These are phyloP conservation scores for Nematodospora valgi DNA, from an alignment of 805 yeast species.

Conservation along the genomic window DNA sequence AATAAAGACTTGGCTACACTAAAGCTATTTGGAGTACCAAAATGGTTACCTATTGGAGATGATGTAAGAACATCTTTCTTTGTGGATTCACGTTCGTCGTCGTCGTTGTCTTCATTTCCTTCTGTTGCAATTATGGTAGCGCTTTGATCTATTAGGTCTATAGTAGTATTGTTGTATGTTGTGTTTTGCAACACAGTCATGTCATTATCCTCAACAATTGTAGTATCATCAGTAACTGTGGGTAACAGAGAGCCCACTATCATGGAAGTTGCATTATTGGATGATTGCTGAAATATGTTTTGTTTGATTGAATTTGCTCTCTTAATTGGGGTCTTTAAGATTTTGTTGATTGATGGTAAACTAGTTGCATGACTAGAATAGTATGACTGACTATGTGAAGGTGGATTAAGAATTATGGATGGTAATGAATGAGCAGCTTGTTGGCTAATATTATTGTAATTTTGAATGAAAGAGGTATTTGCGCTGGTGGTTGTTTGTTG, in stretches of 20 bases:
- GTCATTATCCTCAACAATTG: constrained; percentile 22
- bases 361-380: constrained; percentile 8
- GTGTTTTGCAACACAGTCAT: constrained; percentile 17
- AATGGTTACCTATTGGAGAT: constrained; percentile 31
- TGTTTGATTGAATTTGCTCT: constrained; percentile 15
- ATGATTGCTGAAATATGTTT: constrained; percentile 1
- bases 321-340: constrained; percentile 43
- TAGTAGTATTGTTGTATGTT: constrained; percentile 6
- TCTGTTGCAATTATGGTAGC: constrained; percentile 11
- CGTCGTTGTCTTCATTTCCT: constrained; percentile 8
- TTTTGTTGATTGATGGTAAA: constrained; percentile 41
- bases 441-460: background rate
- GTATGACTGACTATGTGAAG: constrained; percentile 6
- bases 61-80: constrained; percentile 25
- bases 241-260: constrained; percentile 5
- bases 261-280: background rate
- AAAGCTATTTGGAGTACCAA: constrained; percentile 46
- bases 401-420: constrained; percentile 9
- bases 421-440: too few species aligned
- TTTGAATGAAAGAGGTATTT: constrained; percentile 7
- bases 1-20: constrained; percentile 44
- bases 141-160: constrained; percentile 10
- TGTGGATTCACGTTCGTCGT: constrained; percentile 15
- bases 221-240: constrained; percentile 18
- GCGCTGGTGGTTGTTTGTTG: background rate